Evolutionary conservation across 2,329 filamentous ascomycete genomes (phyloP).

Genomic region (Berkeleyomyces basicola): DNA sequence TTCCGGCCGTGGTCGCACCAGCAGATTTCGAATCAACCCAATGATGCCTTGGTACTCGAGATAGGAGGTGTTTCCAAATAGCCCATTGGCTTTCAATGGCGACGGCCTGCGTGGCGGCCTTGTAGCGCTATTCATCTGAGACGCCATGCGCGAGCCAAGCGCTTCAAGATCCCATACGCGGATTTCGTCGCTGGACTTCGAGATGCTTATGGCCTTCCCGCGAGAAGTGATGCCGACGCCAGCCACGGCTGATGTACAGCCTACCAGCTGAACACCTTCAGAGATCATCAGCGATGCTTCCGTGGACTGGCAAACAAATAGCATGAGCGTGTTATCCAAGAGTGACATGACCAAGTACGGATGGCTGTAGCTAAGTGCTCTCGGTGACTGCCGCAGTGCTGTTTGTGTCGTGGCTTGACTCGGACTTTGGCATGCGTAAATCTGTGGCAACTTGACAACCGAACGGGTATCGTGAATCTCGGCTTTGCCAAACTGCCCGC

Average conservation of each 20-base stretch:
- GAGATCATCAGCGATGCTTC: slow-evolving; percentile 50
- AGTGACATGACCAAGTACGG: slow-evolving; percentile 75
- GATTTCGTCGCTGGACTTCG: slow-evolving; percentile 58
- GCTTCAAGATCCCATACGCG: slow-evolving; percentile 57
- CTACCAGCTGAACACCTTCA: slow-evolving; percentile 64
- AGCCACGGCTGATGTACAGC: slow-evolving; percentile 78
- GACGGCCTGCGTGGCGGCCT: neutral
- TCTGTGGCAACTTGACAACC: neutral
- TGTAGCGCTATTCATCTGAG: neutral
- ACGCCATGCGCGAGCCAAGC: slow-evolving; percentile 29
- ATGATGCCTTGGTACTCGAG: neutral
- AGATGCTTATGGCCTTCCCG: slow-evolving; percentile 83
- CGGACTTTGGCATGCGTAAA: neutral
- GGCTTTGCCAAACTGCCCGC: neutral
- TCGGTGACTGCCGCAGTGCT: slow-evolving; percentile 29
- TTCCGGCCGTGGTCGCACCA: neutral
- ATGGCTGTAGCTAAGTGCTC: slow-evolving; percentile 53
- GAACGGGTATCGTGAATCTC: neutral
- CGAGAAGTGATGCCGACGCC: slow-evolving; percentile 69
- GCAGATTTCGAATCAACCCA: neutral
- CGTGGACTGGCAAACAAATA: slow-evolving; percentile 67
- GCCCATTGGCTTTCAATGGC: neutral
- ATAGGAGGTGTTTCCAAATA: neutral
- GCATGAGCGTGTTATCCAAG: slow-evolving; percentile 71
- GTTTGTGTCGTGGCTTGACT: too few relatives aligned